Conservation (phyloP, 2,329 filamentous ascomycete genomes). For the Nemania sp. region DNA sequence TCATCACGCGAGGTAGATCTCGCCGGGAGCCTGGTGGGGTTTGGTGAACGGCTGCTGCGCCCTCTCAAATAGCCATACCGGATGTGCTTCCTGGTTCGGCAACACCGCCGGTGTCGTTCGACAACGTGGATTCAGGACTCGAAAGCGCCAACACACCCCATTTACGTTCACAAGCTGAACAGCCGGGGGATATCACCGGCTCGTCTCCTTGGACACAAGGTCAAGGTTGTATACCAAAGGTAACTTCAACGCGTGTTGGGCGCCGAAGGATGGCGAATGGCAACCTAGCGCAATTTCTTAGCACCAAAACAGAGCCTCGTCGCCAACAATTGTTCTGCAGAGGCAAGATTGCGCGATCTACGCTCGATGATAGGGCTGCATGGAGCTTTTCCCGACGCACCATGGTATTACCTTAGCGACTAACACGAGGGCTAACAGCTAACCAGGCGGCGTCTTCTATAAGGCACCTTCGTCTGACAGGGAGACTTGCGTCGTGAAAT, state of each 20-base stretch:
- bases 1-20: neutral
- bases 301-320: neutral
- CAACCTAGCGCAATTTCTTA: neutral
- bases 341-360: neutral
- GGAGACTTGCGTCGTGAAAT: neutral
- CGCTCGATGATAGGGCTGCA: constrained; percentile 7
- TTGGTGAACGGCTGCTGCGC: neutral
- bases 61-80: neutral
- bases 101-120: constrained; percentile 5
- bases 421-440: neutral
- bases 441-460: neutral
- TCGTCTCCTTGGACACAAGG: neutral
- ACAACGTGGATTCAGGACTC: neutral
- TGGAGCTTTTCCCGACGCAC: neutral
- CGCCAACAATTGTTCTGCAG: neutral
- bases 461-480: neutral
- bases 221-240: neutral
- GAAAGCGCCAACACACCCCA: neutral
- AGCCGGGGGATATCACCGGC: neutral
- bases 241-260: too few species aligned
- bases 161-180: neutral
- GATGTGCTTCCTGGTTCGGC: constrained; percentile 14
- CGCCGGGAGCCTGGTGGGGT: neutral
- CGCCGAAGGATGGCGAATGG: too few species aligned
- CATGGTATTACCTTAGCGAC: too few species aligned